Evolutionary conservation across 225 moss, liverwort and hornwort genomes (phyloP).

Genomic region (Sphagnum tenellum): DNA sequence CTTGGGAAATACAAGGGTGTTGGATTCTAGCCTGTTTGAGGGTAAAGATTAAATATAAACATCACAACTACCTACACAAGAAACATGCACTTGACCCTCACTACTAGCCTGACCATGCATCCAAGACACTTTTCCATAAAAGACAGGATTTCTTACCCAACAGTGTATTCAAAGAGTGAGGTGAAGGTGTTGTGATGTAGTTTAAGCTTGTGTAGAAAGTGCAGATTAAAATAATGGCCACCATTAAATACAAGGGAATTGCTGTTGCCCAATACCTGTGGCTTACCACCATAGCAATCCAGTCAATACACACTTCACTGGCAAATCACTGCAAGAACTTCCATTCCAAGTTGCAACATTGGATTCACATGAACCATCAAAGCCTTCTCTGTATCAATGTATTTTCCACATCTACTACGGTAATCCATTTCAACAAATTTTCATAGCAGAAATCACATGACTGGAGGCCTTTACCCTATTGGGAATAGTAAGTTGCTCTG

Average conservation of each 20-base stretch:
- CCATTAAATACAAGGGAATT: conserved; percentile 66
- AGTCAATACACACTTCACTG: background rate
- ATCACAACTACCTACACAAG: too few relatives aligned
- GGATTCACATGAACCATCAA: too few relatives aligned
- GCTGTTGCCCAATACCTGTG: conserved; percentile 89
- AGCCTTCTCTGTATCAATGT: too few relatives aligned
- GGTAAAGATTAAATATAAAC: background rate
- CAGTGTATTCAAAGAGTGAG: conserved; percentile 43
- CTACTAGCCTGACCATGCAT: background rate
- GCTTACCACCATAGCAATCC: background rate
- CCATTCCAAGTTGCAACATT: too few relatives aligned
- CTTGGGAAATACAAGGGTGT: background rate
- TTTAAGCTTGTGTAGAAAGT: conserved; percentile 61
- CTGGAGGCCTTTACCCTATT: too few relatives aligned
- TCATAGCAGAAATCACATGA: too few relatives aligned
- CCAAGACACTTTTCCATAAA: background rate
- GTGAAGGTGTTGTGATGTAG: conserved; percentile 61
- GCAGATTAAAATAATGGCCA: conserved; percentile 48
- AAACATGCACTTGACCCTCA: background rate
- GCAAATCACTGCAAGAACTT: too few relatives aligned
- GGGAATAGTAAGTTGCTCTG: too few relatives aligned
- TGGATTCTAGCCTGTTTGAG: background rate
- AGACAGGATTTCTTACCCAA: conserved; percentile 42
- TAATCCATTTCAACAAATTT: background rate
- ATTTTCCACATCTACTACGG: too few relatives aligned